Evolutionary conservation across 306 rosid genomes (phyloP), one percentile per base, ranked within the genome.

Genomic region (Quercus wislizeni): DNA sequence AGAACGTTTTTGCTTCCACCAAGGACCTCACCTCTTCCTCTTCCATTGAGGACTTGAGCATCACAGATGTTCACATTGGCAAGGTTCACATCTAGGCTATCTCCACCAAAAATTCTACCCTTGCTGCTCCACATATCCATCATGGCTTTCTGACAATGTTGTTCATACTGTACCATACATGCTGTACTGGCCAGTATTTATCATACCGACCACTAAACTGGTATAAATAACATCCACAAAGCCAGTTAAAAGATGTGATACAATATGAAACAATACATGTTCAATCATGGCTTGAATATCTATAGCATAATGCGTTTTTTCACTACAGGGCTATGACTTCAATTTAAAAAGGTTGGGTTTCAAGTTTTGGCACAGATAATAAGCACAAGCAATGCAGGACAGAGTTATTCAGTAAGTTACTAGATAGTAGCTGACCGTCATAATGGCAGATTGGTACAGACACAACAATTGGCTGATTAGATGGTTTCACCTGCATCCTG

Each of bases 401-500:
- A 55, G 21, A 33, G 59, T 55, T 64, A 31, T 78, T 21, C 78
- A 62, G 76, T 76, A 62, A 57, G 58, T 58, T 74, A 52, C 41
- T 38, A 75, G 78, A 81, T 61, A 68, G 80, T 71, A 79, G 81
- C 93, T 85, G 67, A 94, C 97, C 97, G 14, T 94, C 95, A 81
- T 92, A 89, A 79, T 94, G 97, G 85, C 94, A 91, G 84, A 91
- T 85, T 58, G 99, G 97, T 73, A 92, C 1, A 38, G 97, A 88
- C 83, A 94, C 87, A 79, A 92, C 90, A 81, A 88, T 88, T 8
- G 98, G 97, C 78, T 88, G 90, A 13, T 62, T 76, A 71, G 74
- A 54, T 17, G 97, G 73, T 84, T 91, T 90, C 84, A 94, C 95
- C 78, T 88, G 93, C 99, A 94, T 91, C 89, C 99, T 92, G 86